Conservation (phyloP, 2,329 filamentous ascomycete species). For the Clonostachys byssicola region DNA sequence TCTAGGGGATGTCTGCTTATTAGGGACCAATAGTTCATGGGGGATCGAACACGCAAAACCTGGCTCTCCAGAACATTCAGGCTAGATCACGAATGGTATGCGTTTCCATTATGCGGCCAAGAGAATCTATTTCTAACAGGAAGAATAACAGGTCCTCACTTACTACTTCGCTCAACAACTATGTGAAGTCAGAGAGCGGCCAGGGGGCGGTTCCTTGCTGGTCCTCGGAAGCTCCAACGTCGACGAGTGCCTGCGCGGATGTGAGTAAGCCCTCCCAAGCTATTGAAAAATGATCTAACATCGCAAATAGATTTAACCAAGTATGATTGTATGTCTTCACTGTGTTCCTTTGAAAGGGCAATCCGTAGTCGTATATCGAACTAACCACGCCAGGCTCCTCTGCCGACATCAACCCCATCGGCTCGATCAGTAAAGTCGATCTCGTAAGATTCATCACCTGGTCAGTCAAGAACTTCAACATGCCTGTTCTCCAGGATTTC, state of each 20-base stretch:
- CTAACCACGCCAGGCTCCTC: neutral
- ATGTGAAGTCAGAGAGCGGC: conserved; percentile 50
- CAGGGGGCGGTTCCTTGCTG: conserved; percentile 47
- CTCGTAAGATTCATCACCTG: conserved; percentile 61
- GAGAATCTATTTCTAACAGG: no score
- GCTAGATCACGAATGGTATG: conserved; percentile 55
- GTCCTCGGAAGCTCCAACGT: conserved; percentile 42
- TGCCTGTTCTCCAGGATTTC: conserved; percentile 62
- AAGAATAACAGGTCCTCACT: conserved; percentile 25
- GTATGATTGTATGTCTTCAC: no score
- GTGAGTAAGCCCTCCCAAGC: no score
- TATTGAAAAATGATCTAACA: no score
- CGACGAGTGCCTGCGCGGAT: conserved; percentile 4
- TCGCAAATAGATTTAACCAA: no score
- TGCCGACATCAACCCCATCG: conserved; percentile 7
- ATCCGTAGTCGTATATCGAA: no score
- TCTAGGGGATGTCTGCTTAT: no score
- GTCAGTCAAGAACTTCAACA: conserved; percentile 46
- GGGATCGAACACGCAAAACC: conserved; percentile 51
- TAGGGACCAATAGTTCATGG: conserved; percentile 39
- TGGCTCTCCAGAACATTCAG: conserved; percentile 66
- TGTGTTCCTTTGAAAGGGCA: no score
- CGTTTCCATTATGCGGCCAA: no score
- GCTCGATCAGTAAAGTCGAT: conserved; percentile 54
- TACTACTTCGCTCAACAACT: conserved; percentile 61